Percentiles rank a stretch among this genome's conserved stretches.
Evolutionary conservation across 495 filamentous ascomycete species (phyloP).

Genomic region (Penicillium arizonense): DNA sequence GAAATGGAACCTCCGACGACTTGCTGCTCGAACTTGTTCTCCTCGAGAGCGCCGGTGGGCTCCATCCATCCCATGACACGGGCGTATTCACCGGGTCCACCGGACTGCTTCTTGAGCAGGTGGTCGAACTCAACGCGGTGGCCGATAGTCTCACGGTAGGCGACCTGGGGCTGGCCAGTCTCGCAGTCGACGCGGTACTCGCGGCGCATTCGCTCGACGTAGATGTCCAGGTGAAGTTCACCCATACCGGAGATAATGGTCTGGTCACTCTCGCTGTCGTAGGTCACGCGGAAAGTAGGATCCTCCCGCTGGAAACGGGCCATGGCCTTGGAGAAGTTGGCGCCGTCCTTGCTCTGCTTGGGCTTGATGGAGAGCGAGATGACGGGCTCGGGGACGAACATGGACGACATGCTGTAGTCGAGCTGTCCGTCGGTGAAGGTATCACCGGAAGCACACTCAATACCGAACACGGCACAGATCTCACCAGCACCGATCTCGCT

Average conservation of each 20-base stretch:
- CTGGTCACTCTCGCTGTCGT: conserved; percentile 86
- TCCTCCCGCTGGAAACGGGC: conserved; percentile 98
- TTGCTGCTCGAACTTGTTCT: conserved; percentile 82
- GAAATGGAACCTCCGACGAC: conserved; percentile 88
- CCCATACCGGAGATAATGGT: conserved; percentile 99
- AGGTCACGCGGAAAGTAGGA: conserved; percentile 92
- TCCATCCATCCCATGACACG: conserved; percentile 93
- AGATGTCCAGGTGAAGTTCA: conserved; percentile 95
- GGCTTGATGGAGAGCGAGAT: conserved; percentile 97
- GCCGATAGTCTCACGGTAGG: conserved; percentile 93
- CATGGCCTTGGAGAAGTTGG: conserved; percentile 98
- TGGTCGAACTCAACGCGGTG: conserved; percentile 80
- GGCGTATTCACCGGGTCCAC: conserved; percentile 94
- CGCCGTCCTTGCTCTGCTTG: conserved; percentile 86
- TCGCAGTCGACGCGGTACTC: conserved; percentile 95
- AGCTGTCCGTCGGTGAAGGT: conserved; percentile 94
- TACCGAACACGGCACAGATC: conserved; percentile 97
- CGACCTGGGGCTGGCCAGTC: conserved; percentile 95
- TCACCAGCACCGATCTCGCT: conserved; percentile 90
- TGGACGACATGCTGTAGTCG: conserved; percentile 96
- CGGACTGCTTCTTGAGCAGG: conserved; percentile 92
- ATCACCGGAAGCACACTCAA: conserved; percentile 97
- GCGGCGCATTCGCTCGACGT: conserved; percentile 95
- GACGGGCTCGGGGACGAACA: conserved; percentile 98
- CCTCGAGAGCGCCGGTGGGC: conserved; percentile 67